phyloP scores from a whole-genome alignment of 208 protist genomes.

The Trypanosoma avium region DNA sequence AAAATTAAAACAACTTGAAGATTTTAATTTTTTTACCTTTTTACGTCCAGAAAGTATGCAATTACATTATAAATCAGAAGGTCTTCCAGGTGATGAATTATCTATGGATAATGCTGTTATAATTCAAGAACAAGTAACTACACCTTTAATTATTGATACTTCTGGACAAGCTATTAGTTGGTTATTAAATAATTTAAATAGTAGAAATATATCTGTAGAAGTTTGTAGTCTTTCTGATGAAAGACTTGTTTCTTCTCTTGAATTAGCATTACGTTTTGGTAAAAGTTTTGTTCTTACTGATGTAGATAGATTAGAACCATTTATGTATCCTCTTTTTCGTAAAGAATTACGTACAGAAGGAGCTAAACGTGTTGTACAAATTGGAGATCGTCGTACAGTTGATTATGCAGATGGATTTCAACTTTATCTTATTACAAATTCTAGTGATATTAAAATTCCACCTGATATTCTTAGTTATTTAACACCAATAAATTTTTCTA shows the following conservation, averaged over 20 bases:
- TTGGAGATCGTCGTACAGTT: constrained; percentile 96
- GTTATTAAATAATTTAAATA: constrained; percentile 90
- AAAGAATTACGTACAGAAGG: constrained; percentile 92
- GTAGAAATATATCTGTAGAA: constrained; percentile 78
- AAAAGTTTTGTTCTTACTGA: constrained; percentile 97
- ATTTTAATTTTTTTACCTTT: constrained; percentile 94
- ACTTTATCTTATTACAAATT: constrained; percentile 94
- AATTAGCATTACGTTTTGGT: constrained; percentile 97
- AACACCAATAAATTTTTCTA: constrained; percentile 96
- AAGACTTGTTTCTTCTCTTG: constrained; percentile 93
- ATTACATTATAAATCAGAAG: constrained; percentile 95
- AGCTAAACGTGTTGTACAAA: constrained; percentile 91
- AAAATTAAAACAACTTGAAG: constrained; percentile 56
- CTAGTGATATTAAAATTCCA: constrained; percentile 84
- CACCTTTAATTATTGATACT: constrained; percentile 97
- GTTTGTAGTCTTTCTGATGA: constrained; percentile 91
- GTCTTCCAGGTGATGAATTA: constrained; percentile 94
- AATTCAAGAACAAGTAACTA: constrained; percentile 89
- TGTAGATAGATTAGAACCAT: constrained; percentile 95
- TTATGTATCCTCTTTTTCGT: constrained; percentile 95
- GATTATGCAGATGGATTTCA: constrained; percentile 97
- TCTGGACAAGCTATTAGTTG: constrained; percentile 91
- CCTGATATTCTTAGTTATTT: constrained; percentile 93
- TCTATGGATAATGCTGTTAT: constrained; percentile 98
- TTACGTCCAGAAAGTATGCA: constrained; percentile 94